Evolutionary conservation across 2,329 filamentous ascomycete genomes (phyloP).

Genomic region (Helicocarpus griseus): DNA sequence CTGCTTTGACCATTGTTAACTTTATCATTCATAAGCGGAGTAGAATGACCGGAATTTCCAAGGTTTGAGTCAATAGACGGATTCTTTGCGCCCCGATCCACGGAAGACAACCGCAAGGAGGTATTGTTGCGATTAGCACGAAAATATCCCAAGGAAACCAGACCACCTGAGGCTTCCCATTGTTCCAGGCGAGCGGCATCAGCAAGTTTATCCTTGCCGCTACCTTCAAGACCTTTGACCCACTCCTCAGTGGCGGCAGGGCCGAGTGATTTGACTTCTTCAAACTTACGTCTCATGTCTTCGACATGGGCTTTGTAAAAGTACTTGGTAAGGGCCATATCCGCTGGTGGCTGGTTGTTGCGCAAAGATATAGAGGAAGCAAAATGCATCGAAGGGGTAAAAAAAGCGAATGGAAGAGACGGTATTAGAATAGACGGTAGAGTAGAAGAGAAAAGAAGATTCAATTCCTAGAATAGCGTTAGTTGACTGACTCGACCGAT

Average conservation of each 20-base stretch:
- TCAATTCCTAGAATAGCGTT: conserved; percentile 50
- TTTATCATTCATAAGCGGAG: conserved; percentile 7
- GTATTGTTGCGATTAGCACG: background rate
- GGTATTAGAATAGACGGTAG: conserved; percentile 53
- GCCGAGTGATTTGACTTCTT: conserved; percentile 57
- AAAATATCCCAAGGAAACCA: conserved; percentile 10
- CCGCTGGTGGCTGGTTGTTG: conserved; percentile 33
- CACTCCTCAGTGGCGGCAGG: conserved; percentile 62
- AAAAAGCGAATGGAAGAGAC: conserved; percentile 59
- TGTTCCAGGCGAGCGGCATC: conserved; percentile 65
- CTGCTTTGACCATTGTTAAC: conserved; percentile 1
- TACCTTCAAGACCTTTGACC: conserved; percentile 61
- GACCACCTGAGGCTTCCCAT: conserved; percentile 47
- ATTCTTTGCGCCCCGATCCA: conserved; percentile 4
- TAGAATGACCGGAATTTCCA: conserved; percentile 7
- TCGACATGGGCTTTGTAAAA: conserved; percentile 57
- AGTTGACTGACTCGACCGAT: conserved; percentile 15
- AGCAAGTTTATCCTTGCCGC: conserved; percentile 50
- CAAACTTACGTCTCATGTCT: conserved; percentile 52
- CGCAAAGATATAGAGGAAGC: conserved; percentile 49
- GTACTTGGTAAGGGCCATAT: conserved; percentile 51
- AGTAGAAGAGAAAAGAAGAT: conserved; percentile 54
- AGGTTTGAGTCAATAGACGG: conserved; percentile 4
- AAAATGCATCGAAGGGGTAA: conserved; percentile 53
- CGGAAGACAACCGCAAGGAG: conserved; percentile 1